These are phyloP conservation scores for Mortierella sp. DNA, from an alignment of 371 early-diverging fungal genomes.

Conservation along the genomic window DNA sequence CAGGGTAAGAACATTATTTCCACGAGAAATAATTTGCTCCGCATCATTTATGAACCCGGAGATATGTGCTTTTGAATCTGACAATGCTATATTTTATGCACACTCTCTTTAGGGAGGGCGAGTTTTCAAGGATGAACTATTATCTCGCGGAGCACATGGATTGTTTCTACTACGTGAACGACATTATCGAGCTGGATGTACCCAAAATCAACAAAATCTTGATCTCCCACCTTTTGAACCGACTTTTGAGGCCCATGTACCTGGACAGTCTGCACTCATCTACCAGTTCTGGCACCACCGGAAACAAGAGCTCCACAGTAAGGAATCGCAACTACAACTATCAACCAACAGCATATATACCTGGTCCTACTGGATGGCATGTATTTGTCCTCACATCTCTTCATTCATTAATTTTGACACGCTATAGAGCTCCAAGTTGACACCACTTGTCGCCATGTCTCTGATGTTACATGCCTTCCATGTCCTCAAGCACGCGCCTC, in stretches of 20 bases:
- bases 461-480: constrained; percentile 57
- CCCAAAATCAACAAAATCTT: constrained; percentile 62
- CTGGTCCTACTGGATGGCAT: no score
- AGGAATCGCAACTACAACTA: not conserved
- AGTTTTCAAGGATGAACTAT: constrained; percentile 58
- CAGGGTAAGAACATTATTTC: constrained; percentile 21
- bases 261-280: constrained; percentile 46
- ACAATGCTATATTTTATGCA: not conserved
- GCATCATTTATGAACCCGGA: not conserved
- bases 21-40: not conserved
- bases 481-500: constrained; percentile 53
- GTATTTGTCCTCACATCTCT: not conserved
- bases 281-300: not conserved
- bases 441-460: constrained; percentile 49
- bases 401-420: not conserved
- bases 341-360: not conserved
- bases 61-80: no score
- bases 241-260: constrained; percentile 55
- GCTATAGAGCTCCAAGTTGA: constrained; percentile 34
- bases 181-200: constrained; percentile 62
- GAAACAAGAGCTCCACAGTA: constrained; percentile 18
- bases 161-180: constrained; percentile 68
- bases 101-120: constrained; percentile 44
- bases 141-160: constrained; percentile 70
- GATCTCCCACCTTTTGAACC: constrained; percentile 49